Conservation (phyloP, 257 asterid species). For the Orobanche coerulescens region DNA sequence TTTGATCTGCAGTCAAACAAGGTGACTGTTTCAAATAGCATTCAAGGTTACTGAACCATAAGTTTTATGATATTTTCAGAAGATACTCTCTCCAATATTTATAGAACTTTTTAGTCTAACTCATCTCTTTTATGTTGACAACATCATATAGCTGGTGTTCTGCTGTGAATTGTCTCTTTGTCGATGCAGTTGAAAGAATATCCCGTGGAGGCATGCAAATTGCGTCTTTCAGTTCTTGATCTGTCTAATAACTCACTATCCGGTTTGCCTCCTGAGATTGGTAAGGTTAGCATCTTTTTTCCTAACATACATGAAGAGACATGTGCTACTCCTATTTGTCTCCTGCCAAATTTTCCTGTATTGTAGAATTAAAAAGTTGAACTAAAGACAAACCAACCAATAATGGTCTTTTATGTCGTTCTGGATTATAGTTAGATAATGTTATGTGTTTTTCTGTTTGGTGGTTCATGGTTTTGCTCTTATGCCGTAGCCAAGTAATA, state of each 20-base stretch:
- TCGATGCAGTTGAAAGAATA: conserved; percentile 74
- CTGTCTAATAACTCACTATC: conserved; percentile 89
- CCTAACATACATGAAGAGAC: conserved; percentile 16
- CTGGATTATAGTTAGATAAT: neutral
- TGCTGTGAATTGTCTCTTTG: conserved; percentile 16
- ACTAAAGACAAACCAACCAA: neutral
- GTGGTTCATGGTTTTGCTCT: neutral
- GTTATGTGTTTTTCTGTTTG: neutral
- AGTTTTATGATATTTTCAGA: neutral
- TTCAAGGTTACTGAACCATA: conserved; percentile 8
- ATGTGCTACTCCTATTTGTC: neutral
- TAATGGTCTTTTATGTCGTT: neutral
- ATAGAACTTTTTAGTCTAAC: conserved; percentile 9
- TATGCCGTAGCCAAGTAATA: conserved; percentile 4
- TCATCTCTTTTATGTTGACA: conserved; percentile 13
- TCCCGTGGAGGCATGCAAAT: conserved; percentile 85
- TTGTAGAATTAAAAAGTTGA: neutral
- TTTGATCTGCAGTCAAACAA: conserved; percentile 95
- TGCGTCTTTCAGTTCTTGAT: conserved; percentile 77
- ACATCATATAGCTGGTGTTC: conserved; percentile 15
- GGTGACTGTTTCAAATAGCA: conserved; percentile 36
- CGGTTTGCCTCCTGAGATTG: conserved; percentile 88
- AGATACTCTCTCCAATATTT: neutral
- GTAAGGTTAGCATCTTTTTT: conserved; percentile 53
- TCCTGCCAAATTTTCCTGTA: conserved; percentile 1